Conservation (phyloP, 192 early-diverging fungal genomes). For the Entomortierella chlamydospora region DNA sequence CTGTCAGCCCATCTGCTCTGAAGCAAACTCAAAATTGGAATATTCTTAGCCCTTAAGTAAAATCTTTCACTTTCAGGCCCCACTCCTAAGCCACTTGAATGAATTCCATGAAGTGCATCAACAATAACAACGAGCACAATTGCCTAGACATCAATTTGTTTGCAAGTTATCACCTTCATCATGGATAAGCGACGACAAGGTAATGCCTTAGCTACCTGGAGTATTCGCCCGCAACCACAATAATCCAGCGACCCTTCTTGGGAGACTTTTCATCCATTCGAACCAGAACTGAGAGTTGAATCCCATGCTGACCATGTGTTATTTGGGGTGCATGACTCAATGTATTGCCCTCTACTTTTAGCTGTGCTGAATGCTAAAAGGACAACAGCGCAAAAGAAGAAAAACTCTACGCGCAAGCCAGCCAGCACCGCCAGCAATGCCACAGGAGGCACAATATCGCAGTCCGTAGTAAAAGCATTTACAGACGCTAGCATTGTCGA, state of each 20-base stretch:
- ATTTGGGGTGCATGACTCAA: too few relatives aligned
- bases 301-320: too few relatives aligned
- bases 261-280: neutral
- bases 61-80: too few relatives aligned
- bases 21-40: too few relatives aligned
- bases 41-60: too few relatives aligned
- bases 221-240: too few relatives aligned
- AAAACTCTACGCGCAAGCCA: slow-evolving; percentile 21
- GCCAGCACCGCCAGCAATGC: neutral
- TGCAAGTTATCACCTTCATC: neutral
- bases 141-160: neutral
- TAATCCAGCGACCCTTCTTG: too few relatives aligned
- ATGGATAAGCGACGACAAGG: slow-evolving; percentile 54
- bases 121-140: neutral
- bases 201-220: neutral
- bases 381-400: slow-evolving; percentile 45
- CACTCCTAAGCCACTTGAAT: too few relatives aligned
- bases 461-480: slow-evolving; percentile 6
- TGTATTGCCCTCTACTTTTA: neutral
- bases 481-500: neutral
- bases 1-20: too few relatives aligned
- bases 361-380: slow-evolving; percentile 51
- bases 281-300: neutral
- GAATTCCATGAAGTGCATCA: too few relatives aligned
- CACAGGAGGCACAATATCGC: neutral